These are phyloP conservation scores for Candida ipomoeae DNA, from an alignment of 805 yeast genomes.

Conservation along the genomic window DNA sequence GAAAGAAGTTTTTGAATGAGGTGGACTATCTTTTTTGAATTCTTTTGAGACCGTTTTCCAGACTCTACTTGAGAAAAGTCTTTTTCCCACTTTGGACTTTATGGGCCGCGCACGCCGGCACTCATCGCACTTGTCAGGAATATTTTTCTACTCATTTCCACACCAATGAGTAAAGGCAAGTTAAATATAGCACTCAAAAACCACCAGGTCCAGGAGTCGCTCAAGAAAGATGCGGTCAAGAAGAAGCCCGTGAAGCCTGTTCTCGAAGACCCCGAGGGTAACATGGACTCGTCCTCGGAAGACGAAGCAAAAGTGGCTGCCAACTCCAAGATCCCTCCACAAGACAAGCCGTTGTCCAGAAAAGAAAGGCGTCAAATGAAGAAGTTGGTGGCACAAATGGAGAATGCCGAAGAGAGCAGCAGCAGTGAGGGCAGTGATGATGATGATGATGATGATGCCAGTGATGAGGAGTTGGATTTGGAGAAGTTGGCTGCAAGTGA, in stretches of 20 bases:
- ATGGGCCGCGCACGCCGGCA: conserved; percentile 8
- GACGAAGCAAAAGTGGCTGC: conserved; percentile 24
- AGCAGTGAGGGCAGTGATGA: conserved; percentile 34
- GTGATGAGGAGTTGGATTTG: conserved; percentile 46
- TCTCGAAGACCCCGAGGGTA: conserved; percentile 10
- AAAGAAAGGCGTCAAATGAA: conserved; percentile 60
- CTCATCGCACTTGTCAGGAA: conserved; percentile 13
- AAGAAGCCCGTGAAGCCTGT: conserved; percentile 14
- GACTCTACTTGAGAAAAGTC: too few relatives aligned
- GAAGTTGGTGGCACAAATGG: conserved; percentile 38
- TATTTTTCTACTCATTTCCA: conserved; percentile 4
- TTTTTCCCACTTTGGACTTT: neutral
- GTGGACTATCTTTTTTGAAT: conserved; percentile 15
- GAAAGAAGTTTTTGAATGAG: conserved; percentile 53
- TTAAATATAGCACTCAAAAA: conserved; percentile 18
- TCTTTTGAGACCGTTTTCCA: neutral
- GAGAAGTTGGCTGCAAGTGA: conserved; percentile 9
- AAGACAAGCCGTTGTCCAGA: conserved; percentile 44
- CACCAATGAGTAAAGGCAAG: conserved; percentile 17
- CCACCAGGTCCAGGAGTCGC: conserved; percentile 13
- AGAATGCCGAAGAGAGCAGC: conserved; percentile 32
- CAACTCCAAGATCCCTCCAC: conserved; percentile 15
- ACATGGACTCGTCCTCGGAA: conserved; percentile 16
- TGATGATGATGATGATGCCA: conserved; percentile 46
- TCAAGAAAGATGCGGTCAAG: neutral